Evolutionary conservation across 1,139 yeast species (phyloP), one percentile per base, ranked within the genome.

Genomic region (Ogataea hybrid): DNA sequence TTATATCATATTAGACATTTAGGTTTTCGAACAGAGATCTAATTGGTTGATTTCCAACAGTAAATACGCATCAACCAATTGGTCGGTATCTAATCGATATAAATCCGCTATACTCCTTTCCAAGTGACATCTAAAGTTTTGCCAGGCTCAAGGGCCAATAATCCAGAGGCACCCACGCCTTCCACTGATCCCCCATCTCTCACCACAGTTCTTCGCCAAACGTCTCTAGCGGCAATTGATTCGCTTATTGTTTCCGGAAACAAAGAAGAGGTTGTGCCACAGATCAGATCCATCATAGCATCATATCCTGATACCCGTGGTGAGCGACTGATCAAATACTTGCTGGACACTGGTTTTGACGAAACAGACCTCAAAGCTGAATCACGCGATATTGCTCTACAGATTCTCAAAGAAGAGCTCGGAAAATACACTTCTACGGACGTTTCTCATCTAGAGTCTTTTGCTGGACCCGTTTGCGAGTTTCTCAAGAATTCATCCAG

Each of bases 111-210:
- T 10, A 25, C 23, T 21, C 20, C 33, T 32, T 44, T 44, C 38
- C 49, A 47, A 46, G 51, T 49, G 49, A 44, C 48, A 39, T 37
- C 50, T 21, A 12, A 41, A 34, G 38, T 31, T 56, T 49, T 68
- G 68, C 73, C 75, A 70, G 62, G 72, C 76, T 58, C 67, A 67
- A 42, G 74, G 52, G 54, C 54, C 51, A 43, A 33, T 34, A 35
- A 32, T 27, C 37, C 34, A 18, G 48, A 51, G 61, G 58, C 59
- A 35, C 29, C 27, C 29, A 36, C 53, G 58, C 59, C 59, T 51
- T 23, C 9, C 32, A 30, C 17, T 20, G 11, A 29, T n/a, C 8
- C 27, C 8, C 33, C 33, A 8, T 20, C 31, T 17, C 28, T 36
- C 10, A 15, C 28, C 15, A 17, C 30, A 1, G 25, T 15, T 22